Evolutionary conservation across 2,329 filamentous ascomycete genomes (phyloP).

Genomic region (Dactylellina cionopaga): DNA sequence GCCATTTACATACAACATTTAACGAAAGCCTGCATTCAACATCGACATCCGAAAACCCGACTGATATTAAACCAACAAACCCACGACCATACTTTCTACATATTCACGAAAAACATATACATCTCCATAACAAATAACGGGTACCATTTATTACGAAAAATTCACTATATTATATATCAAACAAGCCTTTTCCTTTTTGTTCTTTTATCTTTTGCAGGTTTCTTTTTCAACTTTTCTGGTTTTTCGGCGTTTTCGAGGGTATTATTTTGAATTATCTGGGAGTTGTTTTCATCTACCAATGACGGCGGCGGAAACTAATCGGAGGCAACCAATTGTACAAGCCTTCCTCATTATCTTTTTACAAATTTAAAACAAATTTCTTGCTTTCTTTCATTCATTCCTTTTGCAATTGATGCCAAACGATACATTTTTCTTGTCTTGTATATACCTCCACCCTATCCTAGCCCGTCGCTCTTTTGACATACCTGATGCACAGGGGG

Average conservation of each 20-base stretch:
- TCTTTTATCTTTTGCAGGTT: neutral
- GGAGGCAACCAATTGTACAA: conserved; percentile 60
- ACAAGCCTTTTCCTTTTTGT: no score
- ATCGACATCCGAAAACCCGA: conserved; percentile 2
- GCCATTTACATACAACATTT: conserved; percentile 9
- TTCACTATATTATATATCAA: conserved; percentile 34
- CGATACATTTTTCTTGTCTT: conserved; percentile 44
- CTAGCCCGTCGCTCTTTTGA: conserved; percentile 47
- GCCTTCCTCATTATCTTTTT: conserved; percentile 61
- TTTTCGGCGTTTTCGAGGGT: conserved; percentile 33
- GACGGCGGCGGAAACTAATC: conserved; percentile 51
- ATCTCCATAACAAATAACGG: neutral
- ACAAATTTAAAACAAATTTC: conserved; percentile 51
- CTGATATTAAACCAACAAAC: neutral
- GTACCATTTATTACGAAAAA: conserved; percentile 30
- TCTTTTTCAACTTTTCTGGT: conserved; percentile 7
- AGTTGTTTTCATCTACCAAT: conserved; percentile 51
- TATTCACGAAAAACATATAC: neutral
- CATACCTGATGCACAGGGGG: neutral
- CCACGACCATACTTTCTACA: neutral
- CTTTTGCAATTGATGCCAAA: no score
- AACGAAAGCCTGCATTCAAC: conserved; percentile 21
- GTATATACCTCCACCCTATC: conserved; percentile 53
- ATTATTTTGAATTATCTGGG: conserved; percentile 59
- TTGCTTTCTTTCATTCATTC: conserved; percentile 20